Evolutionary conservation across 176 grass and related monocot species (phyloP).

Genomic region (Ensete glaucum): DNA sequence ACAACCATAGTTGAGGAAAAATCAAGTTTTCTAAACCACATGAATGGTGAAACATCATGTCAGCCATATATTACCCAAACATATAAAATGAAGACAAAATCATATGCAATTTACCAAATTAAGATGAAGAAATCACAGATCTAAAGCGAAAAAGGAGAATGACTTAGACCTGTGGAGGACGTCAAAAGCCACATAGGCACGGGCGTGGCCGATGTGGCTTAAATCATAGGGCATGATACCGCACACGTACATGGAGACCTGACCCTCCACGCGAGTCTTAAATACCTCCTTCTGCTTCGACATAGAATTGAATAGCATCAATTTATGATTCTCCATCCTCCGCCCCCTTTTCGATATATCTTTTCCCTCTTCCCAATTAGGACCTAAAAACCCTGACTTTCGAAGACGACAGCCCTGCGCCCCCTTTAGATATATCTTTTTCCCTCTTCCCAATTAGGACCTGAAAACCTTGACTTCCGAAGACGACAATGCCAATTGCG

Average conservation of each 20-base stretch:
- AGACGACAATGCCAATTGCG: no score
- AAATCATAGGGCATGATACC: constrained; percentile 82
- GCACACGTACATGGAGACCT: constrained; percentile 75
- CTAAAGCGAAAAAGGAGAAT: not conserved
- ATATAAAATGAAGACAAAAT: not conserved
- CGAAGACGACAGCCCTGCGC: no score
- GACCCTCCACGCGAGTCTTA: constrained; percentile 59
- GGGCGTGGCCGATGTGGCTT: constrained; percentile 76
- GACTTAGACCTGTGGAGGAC: constrained; percentile 43
- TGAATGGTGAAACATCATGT: no score
- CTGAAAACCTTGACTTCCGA: not conserved
- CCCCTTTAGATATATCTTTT: no score
- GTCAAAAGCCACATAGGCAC: constrained; percentile 71
- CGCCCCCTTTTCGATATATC: not conserved
- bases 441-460: no score
- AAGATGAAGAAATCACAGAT: not conserved
- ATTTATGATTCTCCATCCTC: constrained; percentile 2
- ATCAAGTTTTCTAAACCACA: no score
- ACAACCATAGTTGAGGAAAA: not conserved
- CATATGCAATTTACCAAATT: not conserved
- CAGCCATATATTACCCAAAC: no score
- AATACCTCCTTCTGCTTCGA: constrained; percentile 69
- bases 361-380: not conserved
- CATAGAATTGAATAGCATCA: constrained; percentile 61
- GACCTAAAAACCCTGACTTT: not conserved